phyloP scores from a whole-genome alignment of 495 filamentous ascomycete genomes.

The Podospora comata region DNA sequence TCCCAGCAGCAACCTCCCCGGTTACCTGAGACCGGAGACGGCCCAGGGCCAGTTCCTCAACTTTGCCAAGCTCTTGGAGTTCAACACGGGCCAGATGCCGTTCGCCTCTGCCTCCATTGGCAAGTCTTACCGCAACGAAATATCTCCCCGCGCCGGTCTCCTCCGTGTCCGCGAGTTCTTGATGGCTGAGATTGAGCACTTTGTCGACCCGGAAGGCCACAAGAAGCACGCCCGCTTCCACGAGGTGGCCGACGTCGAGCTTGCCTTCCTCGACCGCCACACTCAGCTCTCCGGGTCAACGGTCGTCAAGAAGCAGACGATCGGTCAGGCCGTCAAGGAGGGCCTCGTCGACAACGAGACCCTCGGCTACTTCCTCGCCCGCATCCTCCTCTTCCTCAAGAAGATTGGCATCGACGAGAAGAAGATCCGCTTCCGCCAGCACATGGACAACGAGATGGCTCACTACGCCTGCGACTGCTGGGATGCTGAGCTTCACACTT shows the following conservation, averaged over 20 bases:
- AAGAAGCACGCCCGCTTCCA: slow-evolving; percentile 71
- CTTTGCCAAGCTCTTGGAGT: slow-evolving; percentile 74
- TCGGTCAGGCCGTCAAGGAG: slow-evolving; percentile 67
- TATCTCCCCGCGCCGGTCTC: slow-evolving; percentile 70
- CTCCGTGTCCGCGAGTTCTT: slow-evolving; percentile 76
- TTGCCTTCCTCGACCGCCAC: slow-evolving; percentile 66
- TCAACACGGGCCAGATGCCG: slow-evolving; percentile 68
- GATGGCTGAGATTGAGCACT: slow-evolving; percentile 83
- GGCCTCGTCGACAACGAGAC: slow-evolving; percentile 78
- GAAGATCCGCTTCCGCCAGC: slow-evolving; percentile 80
- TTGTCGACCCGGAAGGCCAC: slow-evolving; percentile 64
- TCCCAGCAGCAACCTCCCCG: slow-evolving; percentile 56
- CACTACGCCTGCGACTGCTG: slow-evolving; percentile 83
- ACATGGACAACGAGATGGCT: slow-evolving; percentile 76
- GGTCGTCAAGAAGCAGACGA: slow-evolving; percentile 54
- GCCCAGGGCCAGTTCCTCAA: slow-evolving; percentile 75
- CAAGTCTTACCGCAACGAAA: slow-evolving; percentile 77
- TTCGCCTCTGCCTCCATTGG: slow-evolving; percentile 77
- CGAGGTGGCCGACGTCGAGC: slow-evolving; percentile 62
- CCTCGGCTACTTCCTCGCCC: slow-evolving; percentile 80
- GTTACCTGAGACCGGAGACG: slow-evolving; percentile 69
- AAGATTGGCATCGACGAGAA: slow-evolving; percentile 65
- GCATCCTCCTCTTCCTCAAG: slow-evolving; percentile 70
- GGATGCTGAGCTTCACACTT: slow-evolving; percentile 77
- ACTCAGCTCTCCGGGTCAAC: slow-evolving; percentile 71